Evolutionary conservation across 2,329 filamentous ascomycete genomes (phyloP).

Genomic region (Biscogniauxia sp.): DNA sequence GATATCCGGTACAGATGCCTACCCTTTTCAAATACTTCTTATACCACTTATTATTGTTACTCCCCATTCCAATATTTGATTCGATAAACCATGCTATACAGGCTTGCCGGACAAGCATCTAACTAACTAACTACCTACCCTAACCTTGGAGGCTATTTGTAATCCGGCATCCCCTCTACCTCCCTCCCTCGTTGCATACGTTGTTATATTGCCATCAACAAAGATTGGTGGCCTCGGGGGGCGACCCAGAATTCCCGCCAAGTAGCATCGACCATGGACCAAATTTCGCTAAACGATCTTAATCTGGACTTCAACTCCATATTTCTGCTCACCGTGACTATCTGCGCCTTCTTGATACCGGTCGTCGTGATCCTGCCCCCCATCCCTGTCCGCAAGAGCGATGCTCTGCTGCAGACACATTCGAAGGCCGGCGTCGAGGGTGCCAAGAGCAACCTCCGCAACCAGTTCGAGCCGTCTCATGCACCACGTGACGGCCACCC

Average conservation of each 20-base stretch:
- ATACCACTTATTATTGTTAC: no score
- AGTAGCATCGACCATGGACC: conserved; percentile 9
- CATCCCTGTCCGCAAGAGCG: conserved; percentile 49
- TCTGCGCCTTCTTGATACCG: conserved; percentile 49
- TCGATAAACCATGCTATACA: no score
- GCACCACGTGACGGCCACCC: conserved; percentile 20
- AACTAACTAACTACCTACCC: no score
- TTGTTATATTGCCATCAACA: neutral
- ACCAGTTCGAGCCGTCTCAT: conserved; percentile 22
- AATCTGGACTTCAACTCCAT: conserved; percentile 26
- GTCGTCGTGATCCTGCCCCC: conserved; percentile 55
- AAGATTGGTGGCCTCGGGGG: neutral
- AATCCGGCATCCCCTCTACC: no score
- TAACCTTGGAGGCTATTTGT: no score
- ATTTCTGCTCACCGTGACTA: conserved; percentile 27
- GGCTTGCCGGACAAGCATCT: no score
- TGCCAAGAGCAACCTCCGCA: conserved; percentile 37
- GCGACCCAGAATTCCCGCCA: conserved; percentile 5
- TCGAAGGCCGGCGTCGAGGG: conserved; percentile 43
- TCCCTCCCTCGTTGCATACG: no score
- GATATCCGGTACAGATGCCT: no score
- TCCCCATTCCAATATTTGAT: no score
- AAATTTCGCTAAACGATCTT: conserved; percentile 16
- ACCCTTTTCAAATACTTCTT: no score
- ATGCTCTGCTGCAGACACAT: conserved; percentile 56